A percentile compares a stretch with the other conserved stretches of the same genome.
Conservation (phyloP, 78 protist genomes). For the Guillardia theta region DNA sequence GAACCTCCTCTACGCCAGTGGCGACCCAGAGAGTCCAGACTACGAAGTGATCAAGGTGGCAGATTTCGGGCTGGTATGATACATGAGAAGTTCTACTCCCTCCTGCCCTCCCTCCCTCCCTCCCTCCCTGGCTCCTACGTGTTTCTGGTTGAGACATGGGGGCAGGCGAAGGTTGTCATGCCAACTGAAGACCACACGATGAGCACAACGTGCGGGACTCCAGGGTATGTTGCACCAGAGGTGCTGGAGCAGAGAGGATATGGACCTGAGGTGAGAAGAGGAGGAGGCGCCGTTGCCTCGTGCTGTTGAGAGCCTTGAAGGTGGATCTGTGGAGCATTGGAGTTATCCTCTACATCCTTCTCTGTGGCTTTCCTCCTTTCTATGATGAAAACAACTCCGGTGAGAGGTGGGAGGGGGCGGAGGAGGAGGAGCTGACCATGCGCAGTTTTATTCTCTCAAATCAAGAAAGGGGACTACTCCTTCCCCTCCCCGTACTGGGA, state of each 20-base stretch:
- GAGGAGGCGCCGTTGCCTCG: neutral
- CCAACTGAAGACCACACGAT: neutral
- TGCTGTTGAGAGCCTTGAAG: neutral
- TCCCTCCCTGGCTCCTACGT: neutral
- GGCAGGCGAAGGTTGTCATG: slow-evolving; percentile 60
- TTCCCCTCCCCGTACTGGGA: slow-evolving; percentile 40
- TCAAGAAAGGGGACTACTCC: slow-evolving; percentile 8
- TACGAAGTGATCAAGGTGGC: slow-evolving; percentile 44
- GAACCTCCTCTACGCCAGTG: slow-evolving; percentile 46
- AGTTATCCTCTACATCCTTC: slow-evolving; percentile 77
- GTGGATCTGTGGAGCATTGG: slow-evolving; percentile 84
- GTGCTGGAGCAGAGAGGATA: slow-evolving; percentile 52
- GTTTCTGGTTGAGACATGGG: slow-evolving; percentile 55
- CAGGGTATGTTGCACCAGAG: slow-evolving; percentile 76
- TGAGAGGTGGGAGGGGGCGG: too few relatives aligned
- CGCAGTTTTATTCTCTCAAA: neutral
- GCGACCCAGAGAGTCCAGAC: neutral
- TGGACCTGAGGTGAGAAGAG: neutral
- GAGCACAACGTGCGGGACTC: slow-evolving; percentile 58
- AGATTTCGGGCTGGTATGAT: slow-evolving; percentile 51
- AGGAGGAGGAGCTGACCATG: too few relatives aligned
- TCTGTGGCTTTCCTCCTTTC: slow-evolving; percentile 91
- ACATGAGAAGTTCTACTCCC: neutral
- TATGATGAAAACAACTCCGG: slow-evolving; percentile 72
- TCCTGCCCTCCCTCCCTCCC: neutral